phyloP scores from a whole-genome alignment of 768 basidiomycete species.

The Xerocomellus dryophilus region DNA sequence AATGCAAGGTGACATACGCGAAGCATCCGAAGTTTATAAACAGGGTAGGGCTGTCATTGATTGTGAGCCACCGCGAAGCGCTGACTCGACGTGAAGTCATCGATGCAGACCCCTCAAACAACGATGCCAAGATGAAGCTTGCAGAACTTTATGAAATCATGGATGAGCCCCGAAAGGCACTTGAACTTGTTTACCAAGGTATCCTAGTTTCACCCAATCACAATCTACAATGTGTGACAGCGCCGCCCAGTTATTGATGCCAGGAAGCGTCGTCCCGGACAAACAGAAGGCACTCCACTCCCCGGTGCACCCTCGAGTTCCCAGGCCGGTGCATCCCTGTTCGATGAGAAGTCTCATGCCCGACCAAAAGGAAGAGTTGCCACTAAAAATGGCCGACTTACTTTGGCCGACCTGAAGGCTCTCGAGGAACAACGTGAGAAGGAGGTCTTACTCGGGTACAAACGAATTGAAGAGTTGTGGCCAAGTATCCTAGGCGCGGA shows the following conservation, averaged over 20 bases:
- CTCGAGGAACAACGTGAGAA: slow-evolving; percentile 66
- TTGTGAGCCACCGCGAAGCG: neutral
- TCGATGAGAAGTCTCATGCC: slow-evolving; percentile 50
- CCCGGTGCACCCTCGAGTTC: slow-evolving; percentile 16
- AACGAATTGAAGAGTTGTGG: slow-evolving; percentile 62
- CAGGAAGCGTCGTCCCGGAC: slow-evolving; percentile 46
- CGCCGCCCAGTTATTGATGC: slow-evolving; percentile 52
- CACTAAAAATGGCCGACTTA: slow-evolving; percentile 43
- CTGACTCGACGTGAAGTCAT: slow-evolving; percentile 52
- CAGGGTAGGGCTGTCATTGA: slow-evolving; percentile 49
- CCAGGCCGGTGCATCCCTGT: slow-evolving; percentile 49
- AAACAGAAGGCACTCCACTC: slow-evolving; percentile 11
- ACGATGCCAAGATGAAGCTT: slow-evolving; percentile 84
- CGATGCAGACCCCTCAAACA: slow-evolving; percentile 66
- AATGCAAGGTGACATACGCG: slow-evolving; percentile 67
- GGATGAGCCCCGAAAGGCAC: slow-evolving; percentile 74
- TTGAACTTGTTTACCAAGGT: slow-evolving; percentile 71
- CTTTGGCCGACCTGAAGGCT: slow-evolving; percentile 55
- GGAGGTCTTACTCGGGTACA: slow-evolving; percentile 58
- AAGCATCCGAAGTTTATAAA: slow-evolving; percentile 81
- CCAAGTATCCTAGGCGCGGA: slow-evolving; percentile 42
- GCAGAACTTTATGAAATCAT: slow-evolving; percentile 88
- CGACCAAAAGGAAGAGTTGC: slow-evolving; percentile 35
- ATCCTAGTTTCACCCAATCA: neutral
- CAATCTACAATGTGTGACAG: slow-evolving; percentile 57